Evolutionary conservation across 148 eudicot species (phyloP), one percentile per base, ranked within the genome.

Genomic region (Euryodendron excelsum): DNA sequence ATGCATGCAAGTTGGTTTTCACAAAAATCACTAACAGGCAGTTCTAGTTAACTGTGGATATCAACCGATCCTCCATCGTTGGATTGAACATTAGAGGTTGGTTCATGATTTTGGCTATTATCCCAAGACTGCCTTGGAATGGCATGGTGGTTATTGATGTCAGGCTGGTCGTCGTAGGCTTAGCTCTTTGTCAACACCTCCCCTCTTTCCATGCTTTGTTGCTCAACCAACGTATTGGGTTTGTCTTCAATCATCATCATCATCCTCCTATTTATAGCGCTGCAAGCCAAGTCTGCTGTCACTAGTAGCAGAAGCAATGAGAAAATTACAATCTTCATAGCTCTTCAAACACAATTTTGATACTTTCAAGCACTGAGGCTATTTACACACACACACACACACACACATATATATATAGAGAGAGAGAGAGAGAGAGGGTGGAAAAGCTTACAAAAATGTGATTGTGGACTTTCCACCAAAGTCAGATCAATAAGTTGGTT

Each of bases 101-200:
- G 12, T 36, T 53, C 77, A 45, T 6, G 13, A 23, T 37, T 31
- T 5, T 72, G 52, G 75, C 34, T 18, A 59, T 25, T 36, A 50
- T 79, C 82, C 82, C 82, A 73, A 0, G 52, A 47, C 34, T 28
- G 44, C 64, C 82, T 79, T 30, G 82, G 77, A 66, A 73, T 79
- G 23, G 59, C 20, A 37, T 79, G 81, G 71, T 79, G 81, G 55
- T 79, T 72, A 23, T 61, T 61, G 13, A 79, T 31, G 31, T 61
- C 70, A 5, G 39, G 20, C 68, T 75, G 0, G 5, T 39, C 48
- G 3, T 61, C 37, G 1, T 15, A 1, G 2, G 34, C 63, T 4
- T 62, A 33, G 76, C 27, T 53, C 62, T 52, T 47, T 21, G 62
- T 3, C 41, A 33, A 1, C 3, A 15, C 17, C 27, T 53, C 60